Conservation (phyloP, 2,329 filamentous ascomycete genomes). For the Calonectria henricotiae region DNA sequence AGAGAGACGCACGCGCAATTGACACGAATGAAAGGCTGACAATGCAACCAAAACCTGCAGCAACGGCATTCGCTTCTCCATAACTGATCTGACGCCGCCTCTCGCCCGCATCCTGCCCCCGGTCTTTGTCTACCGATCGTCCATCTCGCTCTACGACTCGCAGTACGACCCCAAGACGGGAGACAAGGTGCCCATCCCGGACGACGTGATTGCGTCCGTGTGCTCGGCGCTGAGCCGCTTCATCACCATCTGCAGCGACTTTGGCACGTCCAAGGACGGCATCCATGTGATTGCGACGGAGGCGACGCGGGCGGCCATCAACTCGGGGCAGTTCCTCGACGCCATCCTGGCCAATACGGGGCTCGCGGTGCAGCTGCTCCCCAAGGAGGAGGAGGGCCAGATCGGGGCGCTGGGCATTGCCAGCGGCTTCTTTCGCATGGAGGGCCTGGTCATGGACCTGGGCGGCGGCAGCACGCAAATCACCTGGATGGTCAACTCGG, state of each 20-base stretch:
- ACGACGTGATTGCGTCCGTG: conserved; percentile 50
- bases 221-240: conserved; percentile 53
- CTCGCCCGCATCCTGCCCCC: conserved; percentile 75
- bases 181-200: conserved; percentile 54
- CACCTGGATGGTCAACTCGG: conserved; percentile 74
- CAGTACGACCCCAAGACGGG: conserved; percentile 55
- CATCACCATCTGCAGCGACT: conserved; percentile 52
- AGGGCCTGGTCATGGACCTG: conserved; percentile 80
- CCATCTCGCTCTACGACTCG: conserved; percentile 56
- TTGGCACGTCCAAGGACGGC: conserved; percentile 48
- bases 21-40: conserved; percentile 26
- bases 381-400: conserved; percentile 78
- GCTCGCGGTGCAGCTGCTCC: conserved; percentile 74
- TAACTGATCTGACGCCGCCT: conserved; percentile 63
- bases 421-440: conserved; percentile 74
- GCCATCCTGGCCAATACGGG: conserved; percentile 71
- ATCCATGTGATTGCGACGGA: conserved; percentile 56
- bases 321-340: conserved; percentile 52
- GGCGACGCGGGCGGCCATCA: conserved; percentile 54
- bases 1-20: background rate
- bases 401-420: conserved; percentile 79
- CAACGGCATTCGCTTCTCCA: conserved; percentile 83
- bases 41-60: conserved; percentile 55
- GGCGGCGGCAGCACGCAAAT: conserved; percentile 81
- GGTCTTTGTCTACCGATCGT: conserved; percentile 54